Base-by-base conservation (phyloP, 1,284 basidiomycete species). In the Cutaneotrichosporon curvatum region DNA sequence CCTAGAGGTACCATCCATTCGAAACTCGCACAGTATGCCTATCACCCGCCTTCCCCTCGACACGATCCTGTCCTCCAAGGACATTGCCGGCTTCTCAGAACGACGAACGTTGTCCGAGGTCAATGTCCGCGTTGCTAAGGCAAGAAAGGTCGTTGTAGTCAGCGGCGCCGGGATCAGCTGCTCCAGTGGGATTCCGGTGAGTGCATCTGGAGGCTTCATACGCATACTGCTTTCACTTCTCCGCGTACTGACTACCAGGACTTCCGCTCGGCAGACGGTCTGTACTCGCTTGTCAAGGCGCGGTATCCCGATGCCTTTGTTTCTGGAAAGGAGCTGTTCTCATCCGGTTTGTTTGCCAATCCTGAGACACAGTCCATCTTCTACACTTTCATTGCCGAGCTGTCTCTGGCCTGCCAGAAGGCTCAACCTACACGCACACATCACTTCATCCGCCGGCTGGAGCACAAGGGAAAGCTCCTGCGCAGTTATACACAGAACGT, bases 401-500 rank as follows among this genome's bases (percentile, higher is more conserved):
- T 96, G 48, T 90, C 91, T 62, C 75, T 78, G 38, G 82, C 86
- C 42, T 83, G 94, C 56, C 83, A 89, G 62, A 71, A 71, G 31
- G 87, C 89, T n/a, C 67, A 79, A 39, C 88, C 88, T 2, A 84
- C 89, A 5, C 78, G 81, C 2, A 95, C 92, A 4, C 92, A 96
- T 68, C 78, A 79, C 49, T 92, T 96, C 70, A 81, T 96, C 51
- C 84, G 84, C 61, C 83, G 81, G 6, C 79, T 96, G 0, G 85
- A 94, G 57, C 68, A 76, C 10, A 88, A 89, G 70, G 85, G 85
- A 44, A 89, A 85, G 62, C 74, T 97, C 1, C 71, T 94, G 23
- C 81, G 91, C 43, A 86, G 83, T 3, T 96, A 96, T 68, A 95
- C 92, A 0, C 91, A 95, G 70, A 96, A 95, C 64, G 91, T 96